phyloP scores from a whole-genome alignment of 2,329 filamentous ascomycete species.

The Aaosphaeria pasadenensis region DNA sequence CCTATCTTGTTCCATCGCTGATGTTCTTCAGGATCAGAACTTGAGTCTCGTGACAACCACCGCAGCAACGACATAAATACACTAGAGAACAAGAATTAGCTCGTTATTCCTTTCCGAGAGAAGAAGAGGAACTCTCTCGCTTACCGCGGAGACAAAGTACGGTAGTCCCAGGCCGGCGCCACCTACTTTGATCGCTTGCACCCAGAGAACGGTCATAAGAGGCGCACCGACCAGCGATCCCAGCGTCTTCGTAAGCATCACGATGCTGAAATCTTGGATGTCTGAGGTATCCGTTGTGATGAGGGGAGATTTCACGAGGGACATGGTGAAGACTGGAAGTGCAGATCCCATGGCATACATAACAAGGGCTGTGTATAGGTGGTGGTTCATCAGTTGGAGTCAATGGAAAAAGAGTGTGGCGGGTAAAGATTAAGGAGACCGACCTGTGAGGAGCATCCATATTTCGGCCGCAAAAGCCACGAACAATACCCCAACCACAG shows the following conservation, averaged over 20 bases:
- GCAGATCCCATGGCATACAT: constrained; percentile 38
- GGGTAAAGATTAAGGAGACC: constrained; percentile 2
- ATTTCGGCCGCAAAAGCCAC: constrained; percentile 30
- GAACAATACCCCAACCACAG: constrained; percentile 30
- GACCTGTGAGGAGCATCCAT: constrained; percentile 30
- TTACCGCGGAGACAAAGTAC: constrained; percentile 34
- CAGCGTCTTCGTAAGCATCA: constrained; percentile 35
- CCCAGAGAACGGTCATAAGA: constrained; percentile 35
- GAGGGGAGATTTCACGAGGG: constrained; percentile 32
- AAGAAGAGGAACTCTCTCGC: constrained; percentile 6
- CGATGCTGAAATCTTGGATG: constrained; percentile 35
- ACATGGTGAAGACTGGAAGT: constrained; percentile 38
- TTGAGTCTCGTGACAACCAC: constrained; percentile 8
- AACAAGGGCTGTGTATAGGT: constrained; percentile 22
- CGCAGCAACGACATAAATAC: constrained; percentile 10
- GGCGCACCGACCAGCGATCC: constrained; percentile 36
- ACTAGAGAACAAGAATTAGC: constrained; percentile 1
- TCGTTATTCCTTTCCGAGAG: background rate
- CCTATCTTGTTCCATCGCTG: too few species aligned
- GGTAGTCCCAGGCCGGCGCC: constrained; percentile 31
- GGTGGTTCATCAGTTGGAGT: background rate
- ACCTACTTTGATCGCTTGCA: constrained; percentile 32
- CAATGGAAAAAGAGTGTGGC: background rate
- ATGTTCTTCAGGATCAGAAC: constrained; percentile 1
- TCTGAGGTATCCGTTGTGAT: constrained; percentile 24